Evolutionary conservation across 2,329 filamentous ascomycete species (phyloP).

Genomic region (Phaeophleospora eucalypticola): DNA sequence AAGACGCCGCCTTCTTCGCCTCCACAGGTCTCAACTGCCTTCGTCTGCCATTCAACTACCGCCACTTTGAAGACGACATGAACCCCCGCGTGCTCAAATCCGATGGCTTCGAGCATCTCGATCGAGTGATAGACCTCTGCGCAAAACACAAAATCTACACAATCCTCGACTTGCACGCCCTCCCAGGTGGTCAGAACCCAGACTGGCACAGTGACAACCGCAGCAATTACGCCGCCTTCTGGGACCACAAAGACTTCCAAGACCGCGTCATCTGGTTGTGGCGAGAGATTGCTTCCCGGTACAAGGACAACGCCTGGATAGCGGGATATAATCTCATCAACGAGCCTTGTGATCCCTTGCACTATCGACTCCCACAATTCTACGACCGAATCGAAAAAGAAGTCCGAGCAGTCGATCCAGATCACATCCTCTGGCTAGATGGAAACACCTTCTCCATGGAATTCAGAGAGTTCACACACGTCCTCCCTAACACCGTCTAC

Average conservation of each 20-base stretch:
- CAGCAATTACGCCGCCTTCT: slow-evolving; percentile 46
- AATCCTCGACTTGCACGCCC: slow-evolving; percentile 49
- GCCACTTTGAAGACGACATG: slow-evolving; percentile 51
- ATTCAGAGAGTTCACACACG: slow-evolving; percentile 39
- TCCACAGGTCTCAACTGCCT: slow-evolving; percentile 56
- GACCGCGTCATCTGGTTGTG: slow-evolving; percentile 49
- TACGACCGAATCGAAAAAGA: slow-evolving; percentile 46
- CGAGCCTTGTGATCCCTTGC: slow-evolving; percentile 48
- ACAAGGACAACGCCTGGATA: slow-evolving; percentile 44
- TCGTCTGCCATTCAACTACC: slow-evolving; percentile 59
- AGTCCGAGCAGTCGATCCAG: slow-evolving; percentile 44
- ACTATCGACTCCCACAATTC: slow-evolving; percentile 44
- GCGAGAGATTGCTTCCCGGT: slow-evolving; percentile 45
- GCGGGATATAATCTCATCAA: slow-evolving; percentile 53
- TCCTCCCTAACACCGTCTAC: slow-evolving; percentile 41
- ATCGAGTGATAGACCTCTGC: slow-evolving; percentile 48
- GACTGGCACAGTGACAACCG: slow-evolving; percentile 51
- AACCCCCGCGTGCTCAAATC: slow-evolving; percentile 48
- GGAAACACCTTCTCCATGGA: slow-evolving; percentile 39
- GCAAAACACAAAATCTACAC: slow-evolving; percentile 46
- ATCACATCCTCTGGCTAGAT: slow-evolving; percentile 45
- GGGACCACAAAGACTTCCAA: slow-evolving; percentile 50
- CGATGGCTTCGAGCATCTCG: slow-evolving; percentile 48
- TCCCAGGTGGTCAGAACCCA: slow-evolving; percentile 48
- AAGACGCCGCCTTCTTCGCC: slow-evolving; percentile 56